A percentile compares a stretch with the other conserved stretches of the same genome.
These are phyloP conservation scores for Wickerhamomyces subpelliculosus DNA, from an alignment of 805 yeast genomes.

Conservation along the genomic window DNA sequence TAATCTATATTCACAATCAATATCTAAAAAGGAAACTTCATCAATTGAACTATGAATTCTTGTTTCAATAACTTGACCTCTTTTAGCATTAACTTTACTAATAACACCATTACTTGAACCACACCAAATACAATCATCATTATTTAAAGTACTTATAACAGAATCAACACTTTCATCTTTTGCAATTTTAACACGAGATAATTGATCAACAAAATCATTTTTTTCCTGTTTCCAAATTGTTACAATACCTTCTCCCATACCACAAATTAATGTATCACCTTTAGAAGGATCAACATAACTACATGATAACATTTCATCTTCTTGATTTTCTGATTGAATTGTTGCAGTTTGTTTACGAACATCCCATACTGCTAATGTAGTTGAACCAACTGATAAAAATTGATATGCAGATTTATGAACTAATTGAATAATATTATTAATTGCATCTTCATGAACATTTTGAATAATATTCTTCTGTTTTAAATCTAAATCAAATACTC, in stretches of 20 bases:
- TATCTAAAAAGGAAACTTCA: conserved; percentile 70
- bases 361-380: conserved; percentile 75
- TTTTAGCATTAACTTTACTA: conserved; percentile 56
- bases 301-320: conserved; percentile 81
- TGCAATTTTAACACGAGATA: conserved; percentile 63
- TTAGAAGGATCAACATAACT: conserved; percentile 57
- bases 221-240: conserved; percentile 78
- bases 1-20: conserved; percentile 74
- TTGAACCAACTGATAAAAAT: conserved; percentile 74
- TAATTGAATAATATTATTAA: conserved; percentile 68
- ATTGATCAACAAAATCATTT: conserved; percentile 70
- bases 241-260: conserved; percentile 86
- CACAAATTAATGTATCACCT: conserved; percentile 63
- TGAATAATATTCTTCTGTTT: conserved; percentile 40
- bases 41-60: conserved; percentile 64
- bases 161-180: conserved; percentile 72
- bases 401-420: conserved; percentile 70
- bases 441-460: conserved; percentile 67
- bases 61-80: conserved; percentile 57
- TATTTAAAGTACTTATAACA: conserved; percentile 34
- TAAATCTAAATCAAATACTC: conserved; percentile 56
- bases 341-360: conserved; percentile 47
- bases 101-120: conserved; percentile 76
- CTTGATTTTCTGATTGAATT: conserved; percentile 78
- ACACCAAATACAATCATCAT: conserved; percentile 57